Percentiles rank a stretch among this genome's conserved stretches.
Conservation (phyloP, 2,329 filamentous ascomycete species). For the Ophiostoma sp. region DNA sequence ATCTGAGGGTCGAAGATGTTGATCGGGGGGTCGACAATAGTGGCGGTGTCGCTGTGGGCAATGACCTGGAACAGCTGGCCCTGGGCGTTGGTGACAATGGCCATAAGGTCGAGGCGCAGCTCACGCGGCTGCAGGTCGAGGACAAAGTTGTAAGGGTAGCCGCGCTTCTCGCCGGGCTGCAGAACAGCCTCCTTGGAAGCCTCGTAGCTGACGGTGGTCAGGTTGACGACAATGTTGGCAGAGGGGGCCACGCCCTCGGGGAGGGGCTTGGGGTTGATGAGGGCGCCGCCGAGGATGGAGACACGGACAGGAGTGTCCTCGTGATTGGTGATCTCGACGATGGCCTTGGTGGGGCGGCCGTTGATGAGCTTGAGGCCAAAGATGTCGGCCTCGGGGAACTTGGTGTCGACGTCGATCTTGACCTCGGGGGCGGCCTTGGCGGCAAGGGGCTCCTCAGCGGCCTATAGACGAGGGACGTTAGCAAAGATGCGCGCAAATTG, state of each 20-base stretch:
- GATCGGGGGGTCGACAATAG: conserved; percentile 59
- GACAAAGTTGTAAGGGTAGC: conserved; percentile 78
- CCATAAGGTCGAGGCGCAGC: conserved; percentile 72
- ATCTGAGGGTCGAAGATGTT: conserved; percentile 35
- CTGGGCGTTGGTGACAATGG: conserved; percentile 65
- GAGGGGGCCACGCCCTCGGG: conserved; percentile 49
- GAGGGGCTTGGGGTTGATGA: conserved; percentile 59
- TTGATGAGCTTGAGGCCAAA: conserved; percentile 97
- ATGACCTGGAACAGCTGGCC: conserved; percentile 73
- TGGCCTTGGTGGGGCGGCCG: conserved; percentile 77
- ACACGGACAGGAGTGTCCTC: conserved; percentile 75
- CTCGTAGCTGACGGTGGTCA: conserved; percentile 75
- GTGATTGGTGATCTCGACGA: conserved; percentile 81
- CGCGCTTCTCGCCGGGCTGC: conserved; percentile 65
- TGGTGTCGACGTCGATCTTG: conserved; percentile 64
- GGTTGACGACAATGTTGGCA: conserved; percentile 72
- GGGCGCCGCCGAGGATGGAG: conserved; percentile 72
- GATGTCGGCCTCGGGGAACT: conserved; percentile 71
- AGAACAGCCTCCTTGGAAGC: conserved; percentile 63
- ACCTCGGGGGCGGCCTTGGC: conserved; percentile 45
- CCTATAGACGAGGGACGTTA: not conserved
- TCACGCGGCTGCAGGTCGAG: conserved; percentile 94
- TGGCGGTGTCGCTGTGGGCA: conserved; percentile 79
- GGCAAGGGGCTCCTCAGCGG: conserved; percentile 30
- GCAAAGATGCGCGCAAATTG: not conserved